Percentiles rank a stretch among this genome's conserved stretches.
Conservation (phyloP, 2,329 filamentous ascomycete species). For the Alternaria hordeiaustralica region DNA sequence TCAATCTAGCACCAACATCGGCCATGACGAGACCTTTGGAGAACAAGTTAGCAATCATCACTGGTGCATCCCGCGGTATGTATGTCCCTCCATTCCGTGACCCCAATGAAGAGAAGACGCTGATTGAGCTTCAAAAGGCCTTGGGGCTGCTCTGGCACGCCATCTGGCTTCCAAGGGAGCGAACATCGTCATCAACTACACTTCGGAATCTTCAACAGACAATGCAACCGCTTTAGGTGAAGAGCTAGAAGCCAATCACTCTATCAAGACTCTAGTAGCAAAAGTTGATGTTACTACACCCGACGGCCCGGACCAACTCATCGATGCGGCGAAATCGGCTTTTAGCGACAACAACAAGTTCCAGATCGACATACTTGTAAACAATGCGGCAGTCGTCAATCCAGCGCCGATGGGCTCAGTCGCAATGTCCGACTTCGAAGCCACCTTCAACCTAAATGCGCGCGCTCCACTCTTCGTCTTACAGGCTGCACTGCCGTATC, state of each 20-base stretch:
- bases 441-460: constrained; percentile 67
- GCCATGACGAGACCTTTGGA: constrained; percentile 49
- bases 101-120: not conserved
- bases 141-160: constrained; percentile 69
- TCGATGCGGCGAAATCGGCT: not conserved
- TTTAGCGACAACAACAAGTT: not conserved
- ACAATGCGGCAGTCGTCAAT: not conserved
- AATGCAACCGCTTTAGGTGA: constrained; percentile 41
- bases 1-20: not conserved
- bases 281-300: not conserved
- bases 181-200: constrained; percentile 73
- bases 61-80: constrained; percentile 75
- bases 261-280: not conserved
- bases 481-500: constrained; percentile 70
- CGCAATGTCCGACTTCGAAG: constrained; percentile 39
- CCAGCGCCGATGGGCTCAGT: not conserved
- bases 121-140: constrained; percentile 60
- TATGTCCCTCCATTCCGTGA: not conserved
- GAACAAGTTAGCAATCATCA: constrained; percentile 77
- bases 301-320: not conserved
- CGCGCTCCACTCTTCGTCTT: constrained; percentile 65
- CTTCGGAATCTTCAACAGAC: constrained; percentile 62
- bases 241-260: not conserved
- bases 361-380: not conserved
- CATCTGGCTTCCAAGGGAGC: constrained; percentile 75